Percentiles rank a stretch among this genome's conserved stretches.
Conservation (phyloP, 2,329 filamentous ascomycete species). For the Massarina eburnea region DNA sequence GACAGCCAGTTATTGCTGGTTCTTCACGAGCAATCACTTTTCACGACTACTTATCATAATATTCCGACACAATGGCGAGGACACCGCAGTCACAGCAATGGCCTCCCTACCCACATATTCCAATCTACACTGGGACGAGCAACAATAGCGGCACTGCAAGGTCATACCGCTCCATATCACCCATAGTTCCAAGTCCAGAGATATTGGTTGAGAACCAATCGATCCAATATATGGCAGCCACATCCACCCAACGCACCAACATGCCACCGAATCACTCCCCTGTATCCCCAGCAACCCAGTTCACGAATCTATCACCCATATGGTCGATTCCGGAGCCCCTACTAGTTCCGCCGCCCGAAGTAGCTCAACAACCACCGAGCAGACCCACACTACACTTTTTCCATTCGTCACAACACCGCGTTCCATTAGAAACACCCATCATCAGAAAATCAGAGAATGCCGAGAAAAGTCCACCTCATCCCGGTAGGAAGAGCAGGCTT, state of each 20-base stretch:
- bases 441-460: neutral
- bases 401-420: conserved; percentile 10
- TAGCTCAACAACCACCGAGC: conserved; percentile 4
- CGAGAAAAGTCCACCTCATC: conserved; percentile 2
- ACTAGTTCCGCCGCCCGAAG: conserved; percentile 11
- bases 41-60: neutral
- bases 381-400: conserved; percentile 21
- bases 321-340: conserved; percentile 23
- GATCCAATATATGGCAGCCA: conserved; percentile 3
- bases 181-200: conserved; percentile 23
- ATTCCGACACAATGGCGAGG: conserved; percentile 7
- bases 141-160: conserved; percentile 14
- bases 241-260: conserved; percentile 4
- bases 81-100: conserved; percentile 14
- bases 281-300: conserved; percentile 6
- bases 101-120: conserved; percentile 25
- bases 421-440: conserved; percentile 13
- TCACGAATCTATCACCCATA: conserved; percentile 12
- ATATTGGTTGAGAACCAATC: conserved; percentile 4
- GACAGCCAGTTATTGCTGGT: conserved; percentile 13
- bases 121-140: conserved; percentile 25
- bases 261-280: neutral
- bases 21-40: conserved; percentile 18
- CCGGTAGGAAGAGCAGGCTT: neutral
- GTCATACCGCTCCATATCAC: conserved; percentile 24